A percentile compares a stretch with the other conserved stretches of the same genome.
phyloP scores from a whole-genome alignment of 1,284 basidiomycete species.

The Ganoderma sinense region DNA sequence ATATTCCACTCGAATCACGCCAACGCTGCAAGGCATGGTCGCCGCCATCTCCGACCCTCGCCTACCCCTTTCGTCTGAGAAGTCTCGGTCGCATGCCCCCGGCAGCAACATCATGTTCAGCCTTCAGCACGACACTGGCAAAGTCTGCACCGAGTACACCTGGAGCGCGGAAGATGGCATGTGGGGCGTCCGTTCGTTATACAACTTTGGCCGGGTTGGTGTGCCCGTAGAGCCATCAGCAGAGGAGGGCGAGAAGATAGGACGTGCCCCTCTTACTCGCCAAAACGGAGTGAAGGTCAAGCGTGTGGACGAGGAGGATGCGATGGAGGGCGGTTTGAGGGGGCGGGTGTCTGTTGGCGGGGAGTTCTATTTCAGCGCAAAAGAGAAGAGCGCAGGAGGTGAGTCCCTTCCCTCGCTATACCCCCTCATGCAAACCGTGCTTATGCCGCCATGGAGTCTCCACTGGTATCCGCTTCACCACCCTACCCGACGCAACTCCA shows the following conservation, averaged over 20 bases:
- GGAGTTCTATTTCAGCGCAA: slow-evolving; percentile 93
- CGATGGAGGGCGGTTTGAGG: slow-evolving; percentile 87
- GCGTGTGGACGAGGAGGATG: slow-evolving; percentile 90
- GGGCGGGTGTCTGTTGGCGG: slow-evolving; percentile 93
- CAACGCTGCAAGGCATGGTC: slow-evolving; percentile 75
- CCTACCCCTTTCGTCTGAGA: slow-evolving; percentile 53
- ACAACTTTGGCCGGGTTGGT: slow-evolving; percentile 85
- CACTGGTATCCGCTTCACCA: slow-evolving; percentile 92
- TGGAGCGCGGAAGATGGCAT: slow-evolving; percentile 95
- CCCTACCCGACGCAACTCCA: slow-evolving; percentile 80
- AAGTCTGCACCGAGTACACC: slow-evolving; percentile 94
- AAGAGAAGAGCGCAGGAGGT: slow-evolving; percentile 94
- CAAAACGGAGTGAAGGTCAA: slow-evolving; percentile 47
- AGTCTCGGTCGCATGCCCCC: slow-evolving; percentile 43
- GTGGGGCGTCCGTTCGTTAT: slow-evolving; percentile 90
- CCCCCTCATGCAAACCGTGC: slow-evolving; percentile 9
- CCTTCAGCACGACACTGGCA: slow-evolving; percentile 91
- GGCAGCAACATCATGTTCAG: slow-evolving; percentile 87
- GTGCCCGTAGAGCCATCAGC: slow-evolving; percentile 37
- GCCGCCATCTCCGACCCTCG: slow-evolving; percentile 81
- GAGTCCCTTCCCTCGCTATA: slow-evolving; percentile 38
- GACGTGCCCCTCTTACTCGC: slow-evolving; percentile 21
- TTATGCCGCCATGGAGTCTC: slow-evolving; percentile 66
- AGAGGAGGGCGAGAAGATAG: slow-evolving; percentile 43
- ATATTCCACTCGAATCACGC: slow-evolving; percentile 81